Evolutionary conservation across 192 early-diverging fungal genomes (phyloP).

Genomic region (Backusella sp.): DNA sequence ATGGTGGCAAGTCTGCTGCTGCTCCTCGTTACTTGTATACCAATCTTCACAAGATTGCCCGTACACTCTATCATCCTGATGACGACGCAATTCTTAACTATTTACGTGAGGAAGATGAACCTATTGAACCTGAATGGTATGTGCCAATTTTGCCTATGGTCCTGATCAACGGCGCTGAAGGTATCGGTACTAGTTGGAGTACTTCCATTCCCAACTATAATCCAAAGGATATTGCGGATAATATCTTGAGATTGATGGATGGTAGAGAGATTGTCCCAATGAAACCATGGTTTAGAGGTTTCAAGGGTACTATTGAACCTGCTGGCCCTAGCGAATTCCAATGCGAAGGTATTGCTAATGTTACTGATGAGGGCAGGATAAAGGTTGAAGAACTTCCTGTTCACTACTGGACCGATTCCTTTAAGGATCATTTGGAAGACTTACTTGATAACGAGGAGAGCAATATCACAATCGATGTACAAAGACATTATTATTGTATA

Average conservation of each 20-base stretch:
- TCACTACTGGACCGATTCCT: slow-evolving; percentile 82
- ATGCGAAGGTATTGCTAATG: slow-evolving; percentile 65
- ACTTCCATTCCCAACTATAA: slow-evolving; percentile 82
- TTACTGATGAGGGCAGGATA: slow-evolving; percentile 73
- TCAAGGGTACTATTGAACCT: slow-evolving; percentile 73
- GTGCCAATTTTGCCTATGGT: slow-evolving; percentile 93
- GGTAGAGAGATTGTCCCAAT: slow-evolving; percentile 68
- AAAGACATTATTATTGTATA: neutral
- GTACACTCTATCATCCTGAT: slow-evolving; percentile 72
- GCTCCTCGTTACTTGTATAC: slow-evolving; percentile 97
- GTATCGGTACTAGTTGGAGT: slow-evolving; percentile 95
- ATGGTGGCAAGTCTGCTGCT: slow-evolving; percentile 94
- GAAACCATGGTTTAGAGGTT: slow-evolving; percentile 95
- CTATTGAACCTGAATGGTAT: slow-evolving; percentile 96
- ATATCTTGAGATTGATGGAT: slow-evolving; percentile 78
- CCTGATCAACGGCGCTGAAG: slow-evolving; percentile 89
- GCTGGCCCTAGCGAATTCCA: slow-evolving; percentile 55
- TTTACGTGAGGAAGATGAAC: slow-evolving; percentile 84
- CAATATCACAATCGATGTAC: slow-evolving; percentile 54
- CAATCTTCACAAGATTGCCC: slow-evolving; percentile 64
- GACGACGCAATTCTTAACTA: slow-evolving; percentile 85
- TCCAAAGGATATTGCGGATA: slow-evolving; percentile 85
- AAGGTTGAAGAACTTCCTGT: slow-evolving; percentile 91
- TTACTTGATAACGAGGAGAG: slow-evolving; percentile 45
- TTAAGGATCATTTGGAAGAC: slow-evolving; percentile 80